Evolutionary conservation across 2,329 filamentous ascomycete species (phyloP).

Genomic region (Cladosporium cucumerinum): DNA sequence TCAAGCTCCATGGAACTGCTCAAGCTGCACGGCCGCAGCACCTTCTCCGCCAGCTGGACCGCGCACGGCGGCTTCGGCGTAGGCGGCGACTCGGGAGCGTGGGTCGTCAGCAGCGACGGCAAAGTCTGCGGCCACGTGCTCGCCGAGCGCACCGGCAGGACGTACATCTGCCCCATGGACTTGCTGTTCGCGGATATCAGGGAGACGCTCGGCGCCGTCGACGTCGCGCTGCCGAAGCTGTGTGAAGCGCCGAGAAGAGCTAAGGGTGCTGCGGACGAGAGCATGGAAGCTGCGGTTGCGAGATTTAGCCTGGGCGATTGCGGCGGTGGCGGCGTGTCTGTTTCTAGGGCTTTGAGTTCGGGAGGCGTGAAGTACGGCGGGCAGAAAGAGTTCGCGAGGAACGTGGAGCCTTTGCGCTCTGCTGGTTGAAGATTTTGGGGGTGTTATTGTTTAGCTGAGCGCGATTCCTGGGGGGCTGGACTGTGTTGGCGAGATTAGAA

Average conservation of each 20-base stretch:
- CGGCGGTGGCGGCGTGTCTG: not conserved
- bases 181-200: conserved; percentile 81
- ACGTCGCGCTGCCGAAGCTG: conserved; percentile 62
- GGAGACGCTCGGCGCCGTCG: conserved; percentile 66
- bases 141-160: conserved; percentile 69
- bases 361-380: not conserved
- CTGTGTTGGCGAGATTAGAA: too few species aligned
- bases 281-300: conserved; percentile 2
- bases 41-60: conserved; percentile 70
- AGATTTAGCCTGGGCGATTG: not conserved
- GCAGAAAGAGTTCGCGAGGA: not conserved
- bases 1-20: conserved; percentile 75
- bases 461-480: too few species aligned
- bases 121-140: conserved; percentile 85
- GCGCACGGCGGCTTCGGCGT: conserved; percentile 61
- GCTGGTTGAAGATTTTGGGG: too few species aligned
- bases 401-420: conserved; percentile 7
- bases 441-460: too few species aligned
- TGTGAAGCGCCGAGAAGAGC: not conserved
- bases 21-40: conserved; percentile 79
- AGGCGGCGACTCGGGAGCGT: conserved; percentile 88
- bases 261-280: not conserved
- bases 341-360: not conserved
- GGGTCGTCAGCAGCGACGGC: conserved; percentile 80
- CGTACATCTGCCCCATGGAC: conserved; percentile 95